Base-by-base conservation (phyloP, 1,139 yeast genomes). In the Saccharomyces pastorianus region DNA sequence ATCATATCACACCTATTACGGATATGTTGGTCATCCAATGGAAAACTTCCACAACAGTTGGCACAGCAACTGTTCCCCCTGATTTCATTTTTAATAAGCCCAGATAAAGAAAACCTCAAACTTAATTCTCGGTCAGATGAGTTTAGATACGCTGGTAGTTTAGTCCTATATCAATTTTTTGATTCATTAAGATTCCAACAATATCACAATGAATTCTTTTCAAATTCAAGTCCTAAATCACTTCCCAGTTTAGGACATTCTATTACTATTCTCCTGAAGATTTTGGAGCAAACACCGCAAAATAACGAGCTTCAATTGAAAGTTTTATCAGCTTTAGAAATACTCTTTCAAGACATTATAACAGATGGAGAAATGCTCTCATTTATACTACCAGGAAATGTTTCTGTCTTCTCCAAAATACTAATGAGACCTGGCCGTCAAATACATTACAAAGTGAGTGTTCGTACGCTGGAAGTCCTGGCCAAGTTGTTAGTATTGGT, bases 381-480 rank as follows among this genome's bases (percentile, higher is more conserved):
- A 0, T 68, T 75, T 54, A 73, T 83, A 49, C 65, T 82, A 14
- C 88, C 88, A 0, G 85, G 85, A 0, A 74, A 74, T 20, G 76
- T 82, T 0, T 83, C 88, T 0, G 63, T 71, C 0, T 61, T 82
- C 23, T 69, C 78, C 1, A 81, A 79, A 54, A 61, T 79, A 3
- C 60, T 80, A 0, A 65, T 71, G 0, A 63, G 65, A n/a, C 72
- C 74, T 14, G 73, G 75, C 2, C 58, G 68, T 2, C 68, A 65
- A 14, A 62, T 70, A 0, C 78, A 81, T 56, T 77, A 70, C 55
- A 68, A 69, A n/a, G 79, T 78, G 0, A 58, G 75, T 1, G 64
- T 68, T 0, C 59, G 65, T 6, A 61, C 74, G 0, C 49, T 81
- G 13, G 56, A 63, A 0, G 59, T 76, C 1, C 58, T 81, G 31